Evolutionary conservation across 2,329 filamentous ascomycete species (phyloP).

Genomic region (Thielaviopsis musarum): DNA sequence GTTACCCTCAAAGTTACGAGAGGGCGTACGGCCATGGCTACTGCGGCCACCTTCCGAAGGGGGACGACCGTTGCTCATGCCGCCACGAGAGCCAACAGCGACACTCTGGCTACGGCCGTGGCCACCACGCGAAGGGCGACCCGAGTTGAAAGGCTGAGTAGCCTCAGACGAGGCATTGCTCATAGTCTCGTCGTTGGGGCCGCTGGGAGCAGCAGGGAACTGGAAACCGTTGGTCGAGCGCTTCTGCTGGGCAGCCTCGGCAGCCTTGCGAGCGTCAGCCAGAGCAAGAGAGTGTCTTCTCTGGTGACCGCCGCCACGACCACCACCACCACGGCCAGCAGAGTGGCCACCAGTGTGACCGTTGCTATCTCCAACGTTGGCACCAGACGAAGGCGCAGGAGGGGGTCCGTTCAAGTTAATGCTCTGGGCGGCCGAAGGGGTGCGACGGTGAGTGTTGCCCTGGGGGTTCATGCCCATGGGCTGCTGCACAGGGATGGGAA

Average conservation of each 20-base stretch:
- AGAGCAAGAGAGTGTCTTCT: constrained; percentile 87
- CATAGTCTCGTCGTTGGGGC: constrained; percentile 35
- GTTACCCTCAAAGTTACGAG: constrained; percentile 93
- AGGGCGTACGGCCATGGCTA: constrained; percentile 66
- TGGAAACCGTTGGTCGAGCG: constrained; percentile 86
- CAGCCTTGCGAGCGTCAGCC: constrained; percentile 93
- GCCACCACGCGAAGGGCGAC: constrained; percentile 32
- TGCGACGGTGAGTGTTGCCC: constrained; percentile 79
- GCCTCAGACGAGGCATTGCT: constrained; percentile 20
- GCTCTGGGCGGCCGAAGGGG: constrained; percentile 89
- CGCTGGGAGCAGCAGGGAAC: constrained; percentile 63
- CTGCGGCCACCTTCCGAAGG: constrained; percentile 58
- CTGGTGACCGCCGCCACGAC: constrained; percentile 67
- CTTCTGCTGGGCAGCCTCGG: constrained; percentile 92
- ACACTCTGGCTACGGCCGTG: constrained; percentile 82
- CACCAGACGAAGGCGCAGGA: constrained; percentile 80
- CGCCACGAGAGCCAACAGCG: constrained; percentile 57
- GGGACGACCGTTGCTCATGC: constrained; percentile 34
- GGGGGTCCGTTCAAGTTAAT: constrained; percentile 69
- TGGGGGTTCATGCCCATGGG: constrained; percentile 54
- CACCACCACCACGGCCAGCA: constrained; percentile 50
- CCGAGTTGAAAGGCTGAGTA: constrained; percentile 21
- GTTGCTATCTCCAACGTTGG: constrained; percentile 56
- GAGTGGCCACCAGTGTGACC: constrained; percentile 49
- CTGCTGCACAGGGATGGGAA: constrained; percentile 60